A percentile compares a stretch with the other conserved stretches of the same genome.
Evolutionary conservation across 495 filamentous ascomycete genomes (phyloP).

Genomic region (Alectoria sarmentosa): DNA sequence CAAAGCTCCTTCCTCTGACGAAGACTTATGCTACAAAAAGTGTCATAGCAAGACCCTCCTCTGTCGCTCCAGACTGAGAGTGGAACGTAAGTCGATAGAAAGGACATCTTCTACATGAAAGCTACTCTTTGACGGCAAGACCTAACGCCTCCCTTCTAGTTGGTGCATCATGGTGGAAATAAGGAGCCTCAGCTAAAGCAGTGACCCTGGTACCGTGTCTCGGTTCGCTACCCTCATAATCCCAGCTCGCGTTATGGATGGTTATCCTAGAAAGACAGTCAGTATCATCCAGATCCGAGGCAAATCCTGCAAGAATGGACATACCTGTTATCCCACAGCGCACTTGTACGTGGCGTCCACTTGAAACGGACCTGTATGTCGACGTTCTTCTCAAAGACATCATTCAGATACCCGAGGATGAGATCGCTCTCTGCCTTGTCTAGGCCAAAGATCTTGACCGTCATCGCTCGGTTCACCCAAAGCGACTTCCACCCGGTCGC

Average conservation of each 20-base stretch:
- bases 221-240: constrained; percentile 55
- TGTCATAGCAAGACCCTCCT: no score
- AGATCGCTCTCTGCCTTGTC: constrained; percentile 60
- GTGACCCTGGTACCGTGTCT: constrained; percentile 60
- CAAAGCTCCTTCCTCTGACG: no score
- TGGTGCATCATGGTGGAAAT: constrained; percentile 52
- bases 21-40: no score
- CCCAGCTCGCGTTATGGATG: constrained; percentile 62
- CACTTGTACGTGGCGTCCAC: constrained; percentile 55
- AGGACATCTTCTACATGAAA: no score
- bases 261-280: constrained; percentile 43
- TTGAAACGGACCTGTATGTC: constrained; percentile 63
- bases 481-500: constrained; percentile 65
- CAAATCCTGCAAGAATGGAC: background rate
- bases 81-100: no score
- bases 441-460: constrained; percentile 55
- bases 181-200: constrained; percentile 58
- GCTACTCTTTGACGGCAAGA: constrained; percentile 5
- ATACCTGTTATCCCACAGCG: constrained; percentile 43
- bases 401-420: constrained; percentile 58
- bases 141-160: constrained; percentile 56
- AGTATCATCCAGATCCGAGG: background rate
- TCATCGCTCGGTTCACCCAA: constrained; percentile 63
- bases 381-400: constrained; percentile 57
- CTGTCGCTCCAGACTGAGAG: no score